These are phyloP conservation scores for Backusella macrospora DNA, from an alignment of 192 early-diverging fungal genomes.

Conservation along the genomic window DNA sequence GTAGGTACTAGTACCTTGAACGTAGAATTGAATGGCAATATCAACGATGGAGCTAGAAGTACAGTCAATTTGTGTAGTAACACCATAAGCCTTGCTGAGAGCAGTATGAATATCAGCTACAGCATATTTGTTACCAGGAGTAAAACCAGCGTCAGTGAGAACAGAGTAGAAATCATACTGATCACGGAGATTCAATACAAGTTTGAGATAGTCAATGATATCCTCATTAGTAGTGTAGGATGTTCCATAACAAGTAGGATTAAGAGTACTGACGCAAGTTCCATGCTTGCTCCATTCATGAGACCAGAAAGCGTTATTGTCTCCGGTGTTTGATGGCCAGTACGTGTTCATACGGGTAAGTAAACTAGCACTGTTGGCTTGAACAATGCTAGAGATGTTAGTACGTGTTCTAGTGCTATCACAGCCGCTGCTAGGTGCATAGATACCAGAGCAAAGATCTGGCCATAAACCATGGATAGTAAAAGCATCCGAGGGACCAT, in stretches of 20 bases:
- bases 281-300: conserved; percentile 88
- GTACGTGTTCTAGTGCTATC: conserved; percentile 59
- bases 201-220: conserved; percentile 61
- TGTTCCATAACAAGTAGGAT: conserved; percentile 57
- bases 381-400: conserved; percentile 55
- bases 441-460: conserved; percentile 54
- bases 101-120: conserved; percentile 42
- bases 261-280: conserved; percentile 71
- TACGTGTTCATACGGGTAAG: conserved; percentile 56
- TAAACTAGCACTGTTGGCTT: conserved; percentile 45
- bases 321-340: conserved; percentile 71
- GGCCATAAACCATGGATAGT: conserved; percentile 86
- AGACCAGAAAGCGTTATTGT: conserved; percentile 77
- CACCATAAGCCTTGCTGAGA: conserved; percentile 44
- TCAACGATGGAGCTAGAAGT: conserved; percentile 40
- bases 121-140: conserved; percentile 44
- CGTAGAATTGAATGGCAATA: conserved; percentile 42
- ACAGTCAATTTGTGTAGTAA: conserved; percentile 46
- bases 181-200: conserved; percentile 52
- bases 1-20: conserved; percentile 39
- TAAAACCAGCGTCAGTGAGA: conserved; percentile 47
- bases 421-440: conserved; percentile 51
- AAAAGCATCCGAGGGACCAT: conserved; percentile 60
- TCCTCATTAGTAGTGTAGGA: conserved; percentile 52
- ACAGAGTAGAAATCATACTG: conserved; percentile 60